A percentile compares a stretch with the other conserved stretches of the same genome.
phyloP scores from a whole-genome alignment of 1,284 basidiomycete genomes.

The Singerocomus inundabilis region DNA sequence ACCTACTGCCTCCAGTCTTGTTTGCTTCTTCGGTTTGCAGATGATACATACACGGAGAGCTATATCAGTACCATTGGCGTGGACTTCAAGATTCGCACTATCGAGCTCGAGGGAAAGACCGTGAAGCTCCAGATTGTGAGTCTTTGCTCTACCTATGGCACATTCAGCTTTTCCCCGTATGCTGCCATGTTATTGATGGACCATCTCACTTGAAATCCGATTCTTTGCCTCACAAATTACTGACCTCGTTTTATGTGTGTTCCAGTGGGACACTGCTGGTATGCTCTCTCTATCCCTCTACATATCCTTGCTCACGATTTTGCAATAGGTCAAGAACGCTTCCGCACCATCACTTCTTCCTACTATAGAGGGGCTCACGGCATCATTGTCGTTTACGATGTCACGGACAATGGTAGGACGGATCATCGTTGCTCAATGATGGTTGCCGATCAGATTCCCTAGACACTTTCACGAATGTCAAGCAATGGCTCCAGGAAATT shows the following conservation, averaged over 20 bases:
- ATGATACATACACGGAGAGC: slow-evolving; percentile 99
- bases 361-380: slow-evolving; percentile 97
- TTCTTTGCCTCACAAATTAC: not conserved
- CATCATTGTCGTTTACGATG: slow-evolving; percentile 99
- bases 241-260: slow-evolving; percentile 17
- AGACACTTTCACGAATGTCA: slow-evolving; percentile 99
- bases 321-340: slow-evolving; percentile 83
- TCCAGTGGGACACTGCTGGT: slow-evolving; percentile 93
- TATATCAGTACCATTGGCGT: slow-evolving; percentile 99
- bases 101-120: slow-evolving; percentile 99
- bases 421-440: not conserved
- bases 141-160: slow-evolving; percentile 25
- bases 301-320: not conserved
- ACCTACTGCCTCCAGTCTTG: slow-evolving; percentile 70
- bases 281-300: slow-evolving; percentile 3
- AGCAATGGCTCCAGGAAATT: slow-evolving; percentile 99
- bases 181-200: slow-evolving; percentile 1
- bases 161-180: not conserved
- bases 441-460: slow-evolving; percentile 7
- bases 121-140: slow-evolving; percentile 99
- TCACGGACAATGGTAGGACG: slow-evolving; percentile 88
- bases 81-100: slow-evolving; percentile 99
- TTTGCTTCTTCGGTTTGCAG: slow-evolving; percentile 96
- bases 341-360: slow-evolving; percentile 96
- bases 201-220: not conserved